Conservation (phyloP, 345 rosid species). For the Eucalyptus tenuipes region DNA sequence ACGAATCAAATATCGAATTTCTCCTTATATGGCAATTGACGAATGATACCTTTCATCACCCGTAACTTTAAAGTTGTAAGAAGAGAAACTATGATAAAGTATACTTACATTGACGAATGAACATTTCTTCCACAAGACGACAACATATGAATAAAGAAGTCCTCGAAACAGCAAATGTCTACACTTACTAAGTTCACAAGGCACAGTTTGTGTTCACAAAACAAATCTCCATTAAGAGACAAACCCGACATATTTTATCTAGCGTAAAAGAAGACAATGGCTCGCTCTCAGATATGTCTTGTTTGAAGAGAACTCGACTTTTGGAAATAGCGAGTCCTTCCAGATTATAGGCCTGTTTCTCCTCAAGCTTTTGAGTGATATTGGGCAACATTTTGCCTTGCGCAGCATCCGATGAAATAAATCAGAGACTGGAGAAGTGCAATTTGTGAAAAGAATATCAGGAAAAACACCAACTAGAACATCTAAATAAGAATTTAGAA, state of each 20-base stretch:
- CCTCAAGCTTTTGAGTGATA: constrained; percentile 35
- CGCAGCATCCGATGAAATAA: constrained; percentile 93
- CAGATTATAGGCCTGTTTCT: not conserved
- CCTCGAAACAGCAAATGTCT: not conserved
- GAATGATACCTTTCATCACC: not conserved
- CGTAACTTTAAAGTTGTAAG: not conserved
- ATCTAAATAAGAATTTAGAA: not conserved
- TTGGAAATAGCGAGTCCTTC: not conserved
- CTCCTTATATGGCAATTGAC: not conserved
- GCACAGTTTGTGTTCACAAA: not conserved
- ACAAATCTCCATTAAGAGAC: not conserved
- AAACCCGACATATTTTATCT: not conserved
- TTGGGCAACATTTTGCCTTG: constrained; percentile 59
- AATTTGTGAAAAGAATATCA: not conserved
- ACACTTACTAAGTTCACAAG: not conserved
- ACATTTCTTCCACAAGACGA: not conserved
- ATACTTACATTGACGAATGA: not conserved
- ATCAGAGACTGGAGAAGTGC: constrained; percentile 37
- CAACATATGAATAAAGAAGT: not conserved
- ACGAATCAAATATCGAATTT: not conserved
- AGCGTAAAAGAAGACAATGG: not conserved
- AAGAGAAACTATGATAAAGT: not conserved
- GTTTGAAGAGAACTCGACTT: not conserved
- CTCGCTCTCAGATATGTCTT: not conserved
- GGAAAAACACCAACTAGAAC: not conserved